Base-by-base conservation (phyloP, 257 asterid species). In the Paulownia fortunei region DNA sequence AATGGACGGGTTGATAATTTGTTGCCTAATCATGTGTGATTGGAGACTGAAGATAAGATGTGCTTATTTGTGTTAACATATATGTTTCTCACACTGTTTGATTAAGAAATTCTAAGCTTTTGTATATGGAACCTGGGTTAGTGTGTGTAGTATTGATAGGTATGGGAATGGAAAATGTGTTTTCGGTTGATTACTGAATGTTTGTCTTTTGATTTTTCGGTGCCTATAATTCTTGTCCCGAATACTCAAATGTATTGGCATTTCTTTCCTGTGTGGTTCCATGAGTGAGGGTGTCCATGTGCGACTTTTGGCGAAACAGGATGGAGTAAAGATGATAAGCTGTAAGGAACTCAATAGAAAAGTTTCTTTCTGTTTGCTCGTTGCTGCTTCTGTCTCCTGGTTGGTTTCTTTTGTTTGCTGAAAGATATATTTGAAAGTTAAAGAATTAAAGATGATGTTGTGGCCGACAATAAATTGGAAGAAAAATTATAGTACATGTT, bases 1-100 rank as follows among this genome's bases (percentile, higher is more conserved):
- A 76, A 21, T 72, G 23, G 75, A 3, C 75, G 24, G 76, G 23
- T 70, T 61, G 63, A 49, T 66, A n/a, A 19, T 47, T 44, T 24
- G 70, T 8, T 59, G 26, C 47, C 41, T 56, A 41, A 42, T 55
- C 30, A 24, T 61, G 58, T 39, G 27, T 13, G 63, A 60, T 21
- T 78, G 65, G 46, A 19, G 30, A 59, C 34, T 69, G 66, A 49
- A 59, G 49, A 26, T 44, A 34, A 30, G 26, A 42, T 37, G 32
- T 26, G 56, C 54, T 47, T 70, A 9, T 41, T 62, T 65, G 23
- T 65, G 65, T 36, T 46, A 37, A 21, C 69, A 21, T 39, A n/a
- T n/a, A 8, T 47, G n/a, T 70, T 71, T 59, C 27, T 37, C 13
- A 54, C 51, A 4, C 62, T 44, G 71, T 19, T 67, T 58, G 55